Evolutionary conservation across 371 early-diverging fungal genomes (phyloP), one percentile per base, ranked within the genome.

Genomic region (Mucor plumbeus): DNA sequence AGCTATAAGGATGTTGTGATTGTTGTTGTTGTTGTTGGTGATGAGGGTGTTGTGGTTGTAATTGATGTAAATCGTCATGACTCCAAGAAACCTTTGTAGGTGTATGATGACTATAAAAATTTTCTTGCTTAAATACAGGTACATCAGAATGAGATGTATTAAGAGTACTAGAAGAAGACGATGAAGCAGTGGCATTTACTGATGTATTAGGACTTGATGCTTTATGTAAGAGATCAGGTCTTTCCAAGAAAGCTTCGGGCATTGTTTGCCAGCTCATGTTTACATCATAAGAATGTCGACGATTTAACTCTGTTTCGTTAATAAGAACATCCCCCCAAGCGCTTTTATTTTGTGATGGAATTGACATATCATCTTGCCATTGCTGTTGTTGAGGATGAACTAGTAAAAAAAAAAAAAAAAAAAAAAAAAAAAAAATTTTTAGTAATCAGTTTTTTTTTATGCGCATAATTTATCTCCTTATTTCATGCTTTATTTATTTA

Each of bases 341-440:
- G 26, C 56, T 69, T 43, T 75, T 71, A 26, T 72, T 64, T 59
- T 72, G 72, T 13, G 76, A 61, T 33, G 69, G 69, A 40, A 80
- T 68, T 33, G 82, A 81, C 75, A 77, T 72, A 50, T 81, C 82
- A 70, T 81, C 82, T 63, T 81, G 81, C 81, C 78, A 81, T 54
- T 65, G 74, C 10, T 53, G 55, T 19, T 55, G 63, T 40, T 43
- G 41, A 19, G 38, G 39, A n/a, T 40, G 38, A 31, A 64, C 39
- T 33, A 34, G 17, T 62, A 47, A n/a, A n/a, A n/a, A n/a, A n/a
- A n/a, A n/a, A n/a, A n/a, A n/a, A n/a, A n/a, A n/a, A n/a, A n/a
- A n/a, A n/a, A n/a, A n/a, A n/a, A n/a, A n/a, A n/a, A n/a, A n/a
- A n/a, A n/a, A n/a, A n/a, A n/a, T n/a, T 55, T 31, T 40, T 55